A percentile compares a stretch with the other conserved stretches of the same genome.
Evolutionary conservation across 306 rosid species (phyloP).

Genomic region (Vigna nakashimae): DNA sequence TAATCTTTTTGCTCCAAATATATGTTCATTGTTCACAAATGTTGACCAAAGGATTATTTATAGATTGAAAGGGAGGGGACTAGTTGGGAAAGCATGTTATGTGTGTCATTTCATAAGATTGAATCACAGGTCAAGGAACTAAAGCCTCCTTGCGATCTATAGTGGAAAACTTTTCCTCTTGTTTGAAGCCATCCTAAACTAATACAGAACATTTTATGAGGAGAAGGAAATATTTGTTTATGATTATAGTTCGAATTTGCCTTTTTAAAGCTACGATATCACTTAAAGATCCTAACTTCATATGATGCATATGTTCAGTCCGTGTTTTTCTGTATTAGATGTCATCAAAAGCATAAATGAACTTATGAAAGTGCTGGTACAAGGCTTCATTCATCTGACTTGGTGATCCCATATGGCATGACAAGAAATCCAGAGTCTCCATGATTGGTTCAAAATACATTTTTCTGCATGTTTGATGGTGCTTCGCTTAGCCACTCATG

Average conservation of each 20-base stretch:
- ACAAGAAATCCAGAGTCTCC: too few relatives aligned
- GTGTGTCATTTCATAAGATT: neutral
- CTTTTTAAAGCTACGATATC: neutral
- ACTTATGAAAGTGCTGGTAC: too few relatives aligned
- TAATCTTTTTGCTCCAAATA: neutral
- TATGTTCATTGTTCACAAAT: slow-evolving; percentile 3
- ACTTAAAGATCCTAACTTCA: neutral
- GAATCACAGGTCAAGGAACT: neutral
- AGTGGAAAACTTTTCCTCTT: neutral
- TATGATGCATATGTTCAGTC: neutral
- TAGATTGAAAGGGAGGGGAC: slow-evolving; percentile 5
- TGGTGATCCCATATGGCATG: too few relatives aligned
- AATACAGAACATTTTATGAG: neutral
- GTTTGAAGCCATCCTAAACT: neutral
- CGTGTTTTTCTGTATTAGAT: neutral
- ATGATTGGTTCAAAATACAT: too few relatives aligned
- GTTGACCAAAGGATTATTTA: neutral
- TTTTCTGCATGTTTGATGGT: too few relatives aligned
- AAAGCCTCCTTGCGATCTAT: neutral
- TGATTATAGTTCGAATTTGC: neutral
- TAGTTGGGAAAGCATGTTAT: neutral
- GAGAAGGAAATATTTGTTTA: neutral
- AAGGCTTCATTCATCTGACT: too few relatives aligned
- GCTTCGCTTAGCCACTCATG: too few relatives aligned
- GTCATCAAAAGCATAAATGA: neutral